Conservation (phyloP, 768 basidiomycete genomes). For the Rhodocollybia butyracea region DNA sequence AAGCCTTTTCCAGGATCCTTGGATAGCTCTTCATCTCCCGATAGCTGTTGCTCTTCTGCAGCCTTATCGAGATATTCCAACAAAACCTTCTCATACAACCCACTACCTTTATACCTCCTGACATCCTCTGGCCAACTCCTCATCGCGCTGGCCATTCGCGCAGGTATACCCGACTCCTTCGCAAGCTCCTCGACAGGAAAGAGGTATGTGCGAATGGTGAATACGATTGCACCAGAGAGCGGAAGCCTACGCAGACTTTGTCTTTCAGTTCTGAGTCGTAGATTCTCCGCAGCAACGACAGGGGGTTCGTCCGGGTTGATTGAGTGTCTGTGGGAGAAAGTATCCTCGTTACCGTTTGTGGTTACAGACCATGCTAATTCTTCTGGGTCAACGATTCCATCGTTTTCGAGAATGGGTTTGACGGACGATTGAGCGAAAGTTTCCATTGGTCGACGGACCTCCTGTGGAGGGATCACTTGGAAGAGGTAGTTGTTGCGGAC, state of each 20-base stretch:
- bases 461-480: slow-evolving; percentile 33
- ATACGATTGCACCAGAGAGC: slow-evolving; percentile 59
- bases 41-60: background rate
- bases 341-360: slow-evolving; percentile 53
- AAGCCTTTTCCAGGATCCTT: slow-evolving; percentile 3
- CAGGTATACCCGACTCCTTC: slow-evolving; percentile 56
- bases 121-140: slow-evolving; percentile 67
- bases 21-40: background rate
- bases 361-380: slow-evolving; percentile 64
- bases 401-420: slow-evolving; percentile 14
- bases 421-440: slow-evolving; percentile 7
- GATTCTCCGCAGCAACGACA: slow-evolving; percentile 28
- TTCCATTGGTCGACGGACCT: slow-evolving; percentile 11
- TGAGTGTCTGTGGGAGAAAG: slow-evolving; percentile 26
- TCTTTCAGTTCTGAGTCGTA: slow-evolving; percentile 60
- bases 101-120: slow-evolving; percentile 41
- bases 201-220: slow-evolving; percentile 68
- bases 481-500: slow-evolving; percentile 65
- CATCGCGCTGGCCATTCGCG: slow-evolving; percentile 59
- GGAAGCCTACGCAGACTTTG: slow-evolving; percentile 67
- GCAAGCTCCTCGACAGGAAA: slow-evolving; percentile 49
- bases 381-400: slow-evolving; percentile 48
- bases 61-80: slow-evolving; percentile 34
- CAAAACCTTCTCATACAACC: slow-evolving; percentile 28
- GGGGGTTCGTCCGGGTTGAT: slow-evolving; percentile 10